These are phyloP conservation scores for Trifolium fragiferum DNA, from an alignment of 306 rosid species.

Conservation along the genomic window DNA sequence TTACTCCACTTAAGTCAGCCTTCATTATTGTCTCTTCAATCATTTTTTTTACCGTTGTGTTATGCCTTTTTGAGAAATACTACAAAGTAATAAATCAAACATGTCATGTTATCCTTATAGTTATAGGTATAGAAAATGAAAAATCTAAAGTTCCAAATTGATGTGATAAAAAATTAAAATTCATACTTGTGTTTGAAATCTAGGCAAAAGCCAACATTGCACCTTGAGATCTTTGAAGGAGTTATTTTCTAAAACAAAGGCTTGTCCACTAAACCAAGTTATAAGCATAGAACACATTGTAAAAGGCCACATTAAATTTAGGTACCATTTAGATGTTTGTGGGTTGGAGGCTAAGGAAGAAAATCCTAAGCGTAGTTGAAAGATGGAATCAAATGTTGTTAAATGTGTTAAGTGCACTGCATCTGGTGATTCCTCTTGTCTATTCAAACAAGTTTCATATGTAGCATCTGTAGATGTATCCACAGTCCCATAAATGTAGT, in stretches of 20 bases:
- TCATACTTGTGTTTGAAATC: conserved; percentile 64
- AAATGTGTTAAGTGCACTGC: conserved; percentile 71
- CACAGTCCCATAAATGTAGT: conserved; percentile 61
- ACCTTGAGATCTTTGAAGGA: conserved; percentile 49
- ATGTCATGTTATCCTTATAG: not conserved
- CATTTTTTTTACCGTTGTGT: conserved; percentile 29
- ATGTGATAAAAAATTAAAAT: not conserved
- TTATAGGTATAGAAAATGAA: not conserved
- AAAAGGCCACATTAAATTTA: conserved; percentile 64
- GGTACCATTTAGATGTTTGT: conserved; percentile 52
- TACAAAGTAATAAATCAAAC: not conserved
- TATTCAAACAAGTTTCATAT: conserved; percentile 48
- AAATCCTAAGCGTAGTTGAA: conserved; percentile 59
- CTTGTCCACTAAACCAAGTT: conserved; percentile 47
- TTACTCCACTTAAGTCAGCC: conserved; percentile 42
- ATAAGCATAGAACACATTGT: conserved; percentile 52
- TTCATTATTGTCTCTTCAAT: conserved; percentile 51
- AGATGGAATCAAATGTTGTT: conserved; percentile 64
- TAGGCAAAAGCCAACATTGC: conserved; percentile 71
- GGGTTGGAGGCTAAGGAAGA: conserved; percentile 63
- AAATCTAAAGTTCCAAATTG: conserved; percentile 18
- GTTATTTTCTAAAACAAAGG: conserved; percentile 63
- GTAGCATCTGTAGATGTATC: conserved; percentile 53
- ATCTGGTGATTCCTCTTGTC: conserved; percentile 44
- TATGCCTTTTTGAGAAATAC: conserved; percentile 45